Base-by-base conservation (phyloP, 441 rosid genomes). In the Croton laevigatus region DNA sequence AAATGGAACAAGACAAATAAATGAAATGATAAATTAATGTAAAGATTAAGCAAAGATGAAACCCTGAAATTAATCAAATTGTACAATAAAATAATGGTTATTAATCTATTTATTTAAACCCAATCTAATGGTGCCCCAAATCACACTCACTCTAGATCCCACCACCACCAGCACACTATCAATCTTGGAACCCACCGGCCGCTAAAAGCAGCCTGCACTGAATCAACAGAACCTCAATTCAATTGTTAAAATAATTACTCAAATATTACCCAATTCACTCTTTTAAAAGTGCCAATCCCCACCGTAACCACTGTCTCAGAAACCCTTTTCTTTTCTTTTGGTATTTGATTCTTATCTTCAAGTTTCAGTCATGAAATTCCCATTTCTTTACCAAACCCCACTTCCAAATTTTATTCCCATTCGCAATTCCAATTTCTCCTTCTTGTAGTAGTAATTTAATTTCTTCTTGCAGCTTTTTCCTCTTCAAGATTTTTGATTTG, bases 341-440 rank as follows among this genome's bases (percentile, higher is more conserved):
- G 32, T 27, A 27, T 27, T 27, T 27, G 3, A 1, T 1, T 20
- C 42, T 17, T 61, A 49, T 40, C 44, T 16, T 40, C 8, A 4
- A 51, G 22, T 51, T 10, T 6, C 16, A 71, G 71, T 36, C 77
- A 71, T 75, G 78, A 75, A 71, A 44, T 73, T 68, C 46, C 67
- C 71, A 73, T 58, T 66, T 51, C 69, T 65, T 42, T 64, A 72
- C 52, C 77, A 70, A 27, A 17, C 75, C 22, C 17, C 20, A 22
- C 61, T 23, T 54, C 72, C 73, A 27, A 45, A 20, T 32, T 22
- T 54, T 49, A 49, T 72, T 61, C 71, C 58, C 72, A 72, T 62
- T 16, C 70, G 70, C 70, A 54, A 51, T 66, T 73, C 79, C 5
- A 68, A 57, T 65, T 71, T 77, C 74, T 62, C 78, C 65, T 72